Percentiles rank a stretch among this genome's conserved stretches.
phyloP scores from a whole-genome alignment of 176 grass and related monocot species.

The Lolium perenne region DNA sequence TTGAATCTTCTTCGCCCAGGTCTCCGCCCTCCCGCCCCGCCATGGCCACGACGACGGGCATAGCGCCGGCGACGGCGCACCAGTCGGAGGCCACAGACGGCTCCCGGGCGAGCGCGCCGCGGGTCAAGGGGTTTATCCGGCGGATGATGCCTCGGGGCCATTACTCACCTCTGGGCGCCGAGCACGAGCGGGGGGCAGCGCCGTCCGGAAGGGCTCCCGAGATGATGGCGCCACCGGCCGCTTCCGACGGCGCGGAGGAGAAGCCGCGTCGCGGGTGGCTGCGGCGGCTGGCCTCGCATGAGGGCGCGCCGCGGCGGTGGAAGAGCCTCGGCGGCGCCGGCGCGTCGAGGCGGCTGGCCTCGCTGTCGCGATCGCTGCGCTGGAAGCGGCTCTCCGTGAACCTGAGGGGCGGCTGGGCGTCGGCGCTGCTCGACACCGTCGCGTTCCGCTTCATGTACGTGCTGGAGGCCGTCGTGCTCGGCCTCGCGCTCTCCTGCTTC shows the following conservation, averaged over 20 bases:
- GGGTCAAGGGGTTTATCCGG: slow-evolving; percentile 31
- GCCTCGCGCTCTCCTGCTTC: slow-evolving; percentile 83
- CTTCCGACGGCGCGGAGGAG: not conserved
- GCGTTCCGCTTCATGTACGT: slow-evolving; percentile 77
- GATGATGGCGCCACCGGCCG: not conserved
- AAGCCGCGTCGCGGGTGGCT: slow-evolving; percentile 32
- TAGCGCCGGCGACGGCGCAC: not conserved
- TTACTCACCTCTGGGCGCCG: slow-evolving; percentile 20
- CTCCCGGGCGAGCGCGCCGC: not conserved
- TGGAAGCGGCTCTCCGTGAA: slow-evolving; percentile 47
- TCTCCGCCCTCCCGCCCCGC: not conserved
- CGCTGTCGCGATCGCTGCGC: slow-evolving; percentile 32
- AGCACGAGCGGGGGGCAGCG: not conserved
- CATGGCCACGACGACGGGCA: slow-evolving; percentile 16
- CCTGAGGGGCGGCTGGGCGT: slow-evolving; percentile 33
- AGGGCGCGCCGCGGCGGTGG: not conserved
- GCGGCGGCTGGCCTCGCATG: slow-evolving; percentile 17
- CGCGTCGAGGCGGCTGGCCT: slow-evolving; percentile 36
- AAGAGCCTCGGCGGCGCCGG: slow-evolving; percentile 16
- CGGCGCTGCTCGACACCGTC: slow-evolving; percentile 60
- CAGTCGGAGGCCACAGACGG: not conserved
- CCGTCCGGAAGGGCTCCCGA: not conserved
- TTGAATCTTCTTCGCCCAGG: not conserved
- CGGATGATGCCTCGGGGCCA: slow-evolving; percentile 32
- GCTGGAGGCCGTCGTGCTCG: slow-evolving; percentile 79